These are phyloP conservation scores for Phalaenopsis equestris DNA, from an alignment of 106 monocot species.

Conservation along the genomic window DNA sequence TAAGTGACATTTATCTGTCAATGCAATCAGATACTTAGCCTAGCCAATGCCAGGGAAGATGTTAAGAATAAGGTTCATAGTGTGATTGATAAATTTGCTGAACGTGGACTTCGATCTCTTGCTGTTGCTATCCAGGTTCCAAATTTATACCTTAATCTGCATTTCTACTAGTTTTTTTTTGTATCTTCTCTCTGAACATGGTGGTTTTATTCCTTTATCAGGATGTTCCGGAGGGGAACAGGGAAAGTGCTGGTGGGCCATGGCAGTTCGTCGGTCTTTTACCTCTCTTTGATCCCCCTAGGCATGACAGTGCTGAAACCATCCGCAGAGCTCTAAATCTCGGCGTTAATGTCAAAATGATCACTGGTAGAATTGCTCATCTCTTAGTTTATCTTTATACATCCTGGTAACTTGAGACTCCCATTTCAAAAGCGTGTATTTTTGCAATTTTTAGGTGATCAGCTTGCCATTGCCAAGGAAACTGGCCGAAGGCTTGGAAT, in stretches of 20 bases:
- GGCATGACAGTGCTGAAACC: slow-evolving; percentile 97
- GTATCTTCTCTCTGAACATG: not conserved
- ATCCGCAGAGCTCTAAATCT: slow-evolving; percentile 90
- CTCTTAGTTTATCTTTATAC: not conserved
- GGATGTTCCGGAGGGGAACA: slow-evolving; percentile 75
- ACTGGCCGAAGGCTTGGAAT: slow-evolving; percentile 59
- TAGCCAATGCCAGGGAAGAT: slow-evolving; percentile 56
- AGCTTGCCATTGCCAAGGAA: slow-evolving; percentile 61
- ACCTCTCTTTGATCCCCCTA: slow-evolving; percentile 91
- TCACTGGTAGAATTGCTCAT: slow-evolving; percentile 50
- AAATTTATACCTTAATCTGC: not conserved
- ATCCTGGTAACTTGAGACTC: not conserved
- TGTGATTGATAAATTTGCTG: slow-evolving; percentile 66
- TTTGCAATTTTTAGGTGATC: slow-evolving; percentile 30
- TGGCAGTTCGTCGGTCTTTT: slow-evolving; percentile 93
- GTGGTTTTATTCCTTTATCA: not conserved
- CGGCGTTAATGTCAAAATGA: slow-evolving; percentile 99
- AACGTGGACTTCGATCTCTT: slow-evolving; percentile 64
- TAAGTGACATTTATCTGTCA: not conserved
- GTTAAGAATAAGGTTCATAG: slow-evolving; percentile 47
- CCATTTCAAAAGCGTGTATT: not conserved
- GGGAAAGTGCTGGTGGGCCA: slow-evolving; percentile 69
- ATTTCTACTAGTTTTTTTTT: not conserved
- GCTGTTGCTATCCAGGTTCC: slow-evolving; percentile 50
- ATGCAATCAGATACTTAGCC: slow-evolving; percentile 39